Base-by-base conservation (phyloP, 2,329 filamentous ascomycete species). In the Aspergillus eucalypticola region DNA sequence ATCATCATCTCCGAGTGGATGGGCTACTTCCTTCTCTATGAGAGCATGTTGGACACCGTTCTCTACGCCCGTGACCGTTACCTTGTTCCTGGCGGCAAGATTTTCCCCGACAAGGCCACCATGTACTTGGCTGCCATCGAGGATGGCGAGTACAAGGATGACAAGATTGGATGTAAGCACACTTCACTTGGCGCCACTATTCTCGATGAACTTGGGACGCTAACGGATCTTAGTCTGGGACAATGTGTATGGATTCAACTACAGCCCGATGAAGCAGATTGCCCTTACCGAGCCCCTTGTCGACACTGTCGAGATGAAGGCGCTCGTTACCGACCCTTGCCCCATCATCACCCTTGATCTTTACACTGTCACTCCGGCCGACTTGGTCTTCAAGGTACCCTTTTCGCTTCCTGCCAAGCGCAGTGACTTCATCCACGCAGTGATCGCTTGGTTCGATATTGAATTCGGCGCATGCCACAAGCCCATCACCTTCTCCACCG, bases 1-100 rank as follows among this genome's bases (percentile, higher is more conserved):
- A 99, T 99, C 76, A 99, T 99, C 81, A 96, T 99, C 77, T 98
- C 94, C 2, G 95, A 99, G 83, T 99, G 95, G 95, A 99, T 99
- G 95, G 95, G 95, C 35, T 99, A 99, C 83, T 98, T 98, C 83
- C 83, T 99, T 56, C 88, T 99, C 63, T 99, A 99, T 81, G 95
- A 99, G 87, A 91, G 87, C 86, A 99, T 99, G 95, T 81, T 99
- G 74, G 95, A 99, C 82, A 99, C 95, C 32, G 95, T 99, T 54
- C 86, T 99, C 61, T 98, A 97, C 75, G 95, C 95, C 25, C 89
- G 95, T 70, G 95, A 99, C 84, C 90, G 85, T 76, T 99, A 96
- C 79, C 88, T 99, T 62, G 83, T 82, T 65, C 89, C 90, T 75
- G 90, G 90, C 68, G 94, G 94, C 65, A 83, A 97, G 71, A 98